phyloP scores from a whole-genome alignment of 345 rosid species.

The Hypericum androsaemum region DNA sequence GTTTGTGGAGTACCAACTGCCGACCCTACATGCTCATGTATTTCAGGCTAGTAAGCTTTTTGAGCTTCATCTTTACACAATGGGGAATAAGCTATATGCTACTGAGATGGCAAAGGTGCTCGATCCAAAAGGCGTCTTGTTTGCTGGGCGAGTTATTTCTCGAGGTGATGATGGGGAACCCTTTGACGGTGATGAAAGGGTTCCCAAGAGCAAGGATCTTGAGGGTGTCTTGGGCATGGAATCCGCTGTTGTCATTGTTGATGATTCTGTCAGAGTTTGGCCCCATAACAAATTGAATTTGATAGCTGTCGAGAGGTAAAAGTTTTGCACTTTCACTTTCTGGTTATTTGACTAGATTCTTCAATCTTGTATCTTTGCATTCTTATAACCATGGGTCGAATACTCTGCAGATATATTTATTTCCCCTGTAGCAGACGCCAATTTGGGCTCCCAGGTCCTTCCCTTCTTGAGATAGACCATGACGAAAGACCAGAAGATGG shows the following conservation, averaged over 20 bases:
- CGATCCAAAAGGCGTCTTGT: slow-evolving; percentile 76
- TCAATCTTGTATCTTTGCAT: background rate
- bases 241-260: slow-evolving; percentile 86
- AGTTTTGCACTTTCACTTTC: background rate
- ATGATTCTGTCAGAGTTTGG: slow-evolving; percentile 97
- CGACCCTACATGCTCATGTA: slow-evolving; percentile 10
- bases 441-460: slow-evolving; percentile 92
- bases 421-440: slow-evolving; percentile 97
- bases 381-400: slow-evolving; percentile 7
- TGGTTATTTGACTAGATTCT: background rate
- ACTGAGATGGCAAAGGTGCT: slow-evolving; percentile 99
- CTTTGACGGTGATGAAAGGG: slow-evolving; percentile 76
- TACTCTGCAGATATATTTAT: slow-evolving; percentile 69
- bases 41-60: slow-evolving; percentile 79
- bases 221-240: slow-evolving; percentile 99
- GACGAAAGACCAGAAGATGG: slow-evolving; percentile 98
- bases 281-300: slow-evolving; percentile 86
- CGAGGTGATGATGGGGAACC: slow-evolving; percentile 93
- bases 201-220: slow-evolving; percentile 90
- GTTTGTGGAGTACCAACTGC: slow-evolving; percentile 1
- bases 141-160: slow-evolving; percentile 91
- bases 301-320: slow-evolving; percentile 89
- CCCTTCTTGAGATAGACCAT: slow-evolving; percentile 94
- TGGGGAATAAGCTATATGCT: slow-evolving; percentile 98
- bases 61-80: slow-evolving; percentile 94